Evolutionary conservation across 768 basidiomycete species (phyloP), one percentile per base, ranked within the genome.

Genomic region (Calvatia gigantea): DNA sequence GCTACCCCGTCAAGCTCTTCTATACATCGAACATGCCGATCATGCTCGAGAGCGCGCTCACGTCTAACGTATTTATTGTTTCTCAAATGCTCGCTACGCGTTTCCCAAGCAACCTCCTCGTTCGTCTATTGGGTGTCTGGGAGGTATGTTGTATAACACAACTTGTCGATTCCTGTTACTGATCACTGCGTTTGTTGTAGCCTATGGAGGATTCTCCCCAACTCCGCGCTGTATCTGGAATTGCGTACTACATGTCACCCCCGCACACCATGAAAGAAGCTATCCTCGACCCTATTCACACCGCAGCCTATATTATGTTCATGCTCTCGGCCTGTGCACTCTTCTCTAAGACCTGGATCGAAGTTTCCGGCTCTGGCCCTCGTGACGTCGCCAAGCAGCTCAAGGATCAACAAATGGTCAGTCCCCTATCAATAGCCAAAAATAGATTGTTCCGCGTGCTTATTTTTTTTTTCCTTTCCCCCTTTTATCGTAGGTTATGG

Each of bases 11-110:
- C 77, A 98, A 98, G 76, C 84, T 98, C 33, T 98, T 99, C 77
- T 99, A 98, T 75, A 98, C 97, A 14, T 89, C 85, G 41, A 99
- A 98, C 77, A 99, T 98, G 96, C 96, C 96, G 55, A 98, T 99
- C 79, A 99, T 99, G 96, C 83, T 98, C 58, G 91, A 98, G 75
- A 86, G 84, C 12, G 95, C 95, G 12, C 76, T 98, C 54, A 93
- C 93, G 1, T 88, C 85, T 56, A 96, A 99, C 70, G 86, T 99
- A 28, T 98, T 94, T 76, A 91, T 98, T 71, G 81, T 98, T 64
- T 90, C 86, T 28, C 97, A 98, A 74, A 98, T 98, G 95, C 82
- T 98, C 58, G 86, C 88, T 35, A 80, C 78, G 32, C 83, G 96
- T 12, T 98, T 96, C 86, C 97, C 97, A 0, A 75, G 78, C 61